These are phyloP conservation scores for Flueggea neowawraea DNA, from an alignment of 441 rosid species.

Conservation along the genomic window DNA sequence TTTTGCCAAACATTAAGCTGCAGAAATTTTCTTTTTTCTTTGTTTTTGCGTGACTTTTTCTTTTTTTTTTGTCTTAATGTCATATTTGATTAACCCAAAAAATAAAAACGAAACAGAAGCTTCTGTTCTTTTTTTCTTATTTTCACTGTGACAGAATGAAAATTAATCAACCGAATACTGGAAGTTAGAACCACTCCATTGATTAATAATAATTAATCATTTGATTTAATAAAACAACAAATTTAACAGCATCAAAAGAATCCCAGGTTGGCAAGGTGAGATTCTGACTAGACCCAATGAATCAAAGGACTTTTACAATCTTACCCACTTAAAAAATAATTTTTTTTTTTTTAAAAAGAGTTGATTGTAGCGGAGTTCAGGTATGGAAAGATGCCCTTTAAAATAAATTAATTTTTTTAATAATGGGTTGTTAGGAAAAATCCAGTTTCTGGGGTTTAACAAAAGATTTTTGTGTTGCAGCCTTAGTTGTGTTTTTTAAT, in stretches of 20 bases:
- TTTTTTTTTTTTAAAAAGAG: too few relatives aligned
- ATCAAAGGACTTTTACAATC: conserved; percentile 27
- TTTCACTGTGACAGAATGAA: conserved; percentile 7
- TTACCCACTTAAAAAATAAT: conserved; percentile 11
- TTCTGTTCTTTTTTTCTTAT: conserved; percentile 17
- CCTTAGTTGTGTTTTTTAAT: conserved; percentile 10
- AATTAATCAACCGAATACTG: conserved; percentile 18
- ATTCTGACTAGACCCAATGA: conserved; percentile 57
- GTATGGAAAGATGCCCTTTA: conserved; percentile 42
- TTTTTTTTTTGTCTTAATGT: not conserved
- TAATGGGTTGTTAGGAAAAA: conserved; percentile 22
- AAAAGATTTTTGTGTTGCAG: conserved; percentile 29
- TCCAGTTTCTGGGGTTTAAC: conserved; percentile 23
- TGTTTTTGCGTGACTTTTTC: too few relatives aligned
- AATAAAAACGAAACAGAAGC: conserved; percentile 16
- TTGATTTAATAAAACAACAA: conserved; percentile 1
- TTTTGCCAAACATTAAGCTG: conserved; percentile 31
- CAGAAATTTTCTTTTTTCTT: conserved; percentile 15
- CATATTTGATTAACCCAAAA: conserved; percentile 18
- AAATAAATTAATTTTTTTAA: conserved; percentile 4
- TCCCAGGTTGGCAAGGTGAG: conserved; percentile 65
- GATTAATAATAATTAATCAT: not conserved
- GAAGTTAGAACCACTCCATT: conserved; percentile 32
- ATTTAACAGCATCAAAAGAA: conserved; percentile 31
- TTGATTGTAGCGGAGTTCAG: conserved; percentile 42